Evolutionary conservation across 345 rosid genomes (phyloP).

Genomic region (Populus alba): DNA sequence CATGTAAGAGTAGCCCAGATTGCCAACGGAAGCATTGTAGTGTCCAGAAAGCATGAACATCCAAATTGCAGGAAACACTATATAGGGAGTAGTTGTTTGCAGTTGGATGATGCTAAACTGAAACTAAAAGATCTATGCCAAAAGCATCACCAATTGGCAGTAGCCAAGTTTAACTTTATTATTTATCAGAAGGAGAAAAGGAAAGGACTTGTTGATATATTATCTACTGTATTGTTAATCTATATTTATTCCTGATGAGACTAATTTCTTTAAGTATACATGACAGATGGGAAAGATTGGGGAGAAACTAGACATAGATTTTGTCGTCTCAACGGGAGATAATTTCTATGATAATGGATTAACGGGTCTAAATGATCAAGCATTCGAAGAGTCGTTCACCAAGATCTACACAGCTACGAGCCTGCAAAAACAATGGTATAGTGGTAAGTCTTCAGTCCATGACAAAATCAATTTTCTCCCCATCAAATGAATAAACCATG

Average conservation of each 20-base stretch:
- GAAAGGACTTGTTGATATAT: too few species aligned
- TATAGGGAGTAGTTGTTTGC: neutral
- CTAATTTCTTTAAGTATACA: neutral
- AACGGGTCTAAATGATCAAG: slow-evolving; percentile 36
- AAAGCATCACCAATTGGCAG: neutral
- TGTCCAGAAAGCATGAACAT: neutral
- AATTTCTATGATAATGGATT: slow-evolving; percentile 54
- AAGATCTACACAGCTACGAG: slow-evolving; percentile 39
- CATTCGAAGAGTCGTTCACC: slow-evolving; percentile 44
- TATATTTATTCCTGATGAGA: too few species aligned
- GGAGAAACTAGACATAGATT: slow-evolving; percentile 42
- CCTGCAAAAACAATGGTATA: slow-evolving; percentile 52
- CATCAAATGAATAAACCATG: neutral
- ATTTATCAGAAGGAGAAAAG: too few species aligned
- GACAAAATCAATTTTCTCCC: neutral
- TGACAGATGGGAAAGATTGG: slow-evolving; percentile 53
- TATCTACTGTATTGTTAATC: too few species aligned
- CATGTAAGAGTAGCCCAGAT: too few species aligned
- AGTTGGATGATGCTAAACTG: neutral
- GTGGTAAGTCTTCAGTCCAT: slow-evolving; percentile 22
- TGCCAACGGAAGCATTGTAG: too few species aligned
- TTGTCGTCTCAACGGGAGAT: slow-evolving; percentile 51
- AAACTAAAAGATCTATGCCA: neutral
- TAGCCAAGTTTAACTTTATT: too few species aligned
- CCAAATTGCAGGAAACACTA: neutral